Evolutionary conservation across 2,329 filamentous ascomycete species (phyloP).

Genomic region (Zymoseptoria ardabiliae): DNA sequence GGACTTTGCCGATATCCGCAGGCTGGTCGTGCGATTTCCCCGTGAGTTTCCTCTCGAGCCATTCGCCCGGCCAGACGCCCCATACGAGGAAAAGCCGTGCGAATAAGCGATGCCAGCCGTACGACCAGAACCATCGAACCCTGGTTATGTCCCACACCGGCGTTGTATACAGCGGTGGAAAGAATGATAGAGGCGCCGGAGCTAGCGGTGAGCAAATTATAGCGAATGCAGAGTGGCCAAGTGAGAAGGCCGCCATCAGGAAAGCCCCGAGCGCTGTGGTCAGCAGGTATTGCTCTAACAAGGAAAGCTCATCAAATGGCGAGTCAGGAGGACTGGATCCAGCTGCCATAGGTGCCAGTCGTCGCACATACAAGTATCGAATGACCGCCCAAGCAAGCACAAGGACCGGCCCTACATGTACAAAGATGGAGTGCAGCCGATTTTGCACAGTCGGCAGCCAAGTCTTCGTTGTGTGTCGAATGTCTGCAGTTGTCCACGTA

Average conservation of each 20-base stretch:
- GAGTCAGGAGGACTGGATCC: constrained; percentile 4
- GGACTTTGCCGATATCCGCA: constrained; percentile 38
- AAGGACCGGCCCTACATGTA: constrained; percentile 35
- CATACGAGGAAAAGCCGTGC: constrained; percentile 40
- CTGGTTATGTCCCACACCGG: constrained; percentile 37
- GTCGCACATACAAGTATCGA: constrained; percentile 27
- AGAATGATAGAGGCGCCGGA: constrained; percentile 37
- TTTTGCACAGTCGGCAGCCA: constrained; percentile 37
- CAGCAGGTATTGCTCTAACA: constrained; percentile 30
- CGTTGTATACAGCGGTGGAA: constrained; percentile 39
- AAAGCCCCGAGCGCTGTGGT: constrained; percentile 37
- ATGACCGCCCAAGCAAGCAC: constrained; percentile 31
- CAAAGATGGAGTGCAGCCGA: constrained; percentile 34
- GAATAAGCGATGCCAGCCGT: constrained; percentile 41
- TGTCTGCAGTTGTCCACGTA: constrained; percentile 40
- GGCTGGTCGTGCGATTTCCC: constrained; percentile 30
- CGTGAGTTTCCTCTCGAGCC: constrained; percentile 34
- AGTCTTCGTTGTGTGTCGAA: constrained; percentile 38
- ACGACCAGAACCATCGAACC: constrained; percentile 42
- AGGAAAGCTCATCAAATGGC: constrained; percentile 32
- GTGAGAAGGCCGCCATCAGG: constrained; percentile 38
- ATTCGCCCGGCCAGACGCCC: constrained; percentile 41
- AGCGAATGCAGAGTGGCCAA: constrained; percentile 37
- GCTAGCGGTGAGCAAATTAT: constrained; percentile 34
- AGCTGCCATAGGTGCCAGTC: constrained; percentile 18